Percentiles rank a stretch among this genome's conserved stretches.
phyloP scores from a whole-genome alignment of 108 stramenopile genomes.

The Cylindrotheca fusiformis region DNA sequence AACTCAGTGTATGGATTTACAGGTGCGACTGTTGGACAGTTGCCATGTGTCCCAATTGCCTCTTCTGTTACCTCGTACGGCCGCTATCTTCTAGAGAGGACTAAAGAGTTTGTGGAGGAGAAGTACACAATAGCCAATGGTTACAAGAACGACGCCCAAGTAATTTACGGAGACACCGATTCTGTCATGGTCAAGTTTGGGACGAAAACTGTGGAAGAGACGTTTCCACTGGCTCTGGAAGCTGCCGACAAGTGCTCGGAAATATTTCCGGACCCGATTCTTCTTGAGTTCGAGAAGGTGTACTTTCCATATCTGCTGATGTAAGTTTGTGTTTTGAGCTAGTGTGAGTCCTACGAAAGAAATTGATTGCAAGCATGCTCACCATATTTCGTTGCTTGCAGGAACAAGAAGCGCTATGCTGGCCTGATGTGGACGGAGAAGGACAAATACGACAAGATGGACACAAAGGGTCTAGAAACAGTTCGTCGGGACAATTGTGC shows the following conservation, averaged over 20 bases:
- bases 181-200: conserved; percentile 99
- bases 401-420: conserved; percentile 99
- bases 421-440: conserved; percentile 95
- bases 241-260: conserved; percentile 93
- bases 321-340: conserved; percentile 8
- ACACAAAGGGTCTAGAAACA: conserved; percentile 98
- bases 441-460: conserved; percentile 99
- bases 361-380: no score
- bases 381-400: conserved; percentile 19
- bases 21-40: conserved; percentile 96
- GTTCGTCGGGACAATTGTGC: conserved; percentile 99
- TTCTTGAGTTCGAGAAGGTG: conserved; percentile 97
- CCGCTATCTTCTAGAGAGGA: conserved; percentile 88
- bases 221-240: conserved; percentile 92
- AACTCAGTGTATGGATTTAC: conserved; percentile 99
- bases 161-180: conserved; percentile 99
- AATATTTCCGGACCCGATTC: conserved; percentile 93
- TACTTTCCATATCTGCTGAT: conserved; percentile 98
- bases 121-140: conserved; percentile 95
- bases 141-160: conserved; percentile 88
- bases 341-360: background rate
- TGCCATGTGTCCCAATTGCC: conserved; percentile 98
- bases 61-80: conserved; percentile 97
- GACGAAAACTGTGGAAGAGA: conserved; percentile 84
- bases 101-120: conserved; percentile 91